Conservation (phyloP, 2,329 filamentous ascomycete genomes). For the Xylogone sp. region DNA sequence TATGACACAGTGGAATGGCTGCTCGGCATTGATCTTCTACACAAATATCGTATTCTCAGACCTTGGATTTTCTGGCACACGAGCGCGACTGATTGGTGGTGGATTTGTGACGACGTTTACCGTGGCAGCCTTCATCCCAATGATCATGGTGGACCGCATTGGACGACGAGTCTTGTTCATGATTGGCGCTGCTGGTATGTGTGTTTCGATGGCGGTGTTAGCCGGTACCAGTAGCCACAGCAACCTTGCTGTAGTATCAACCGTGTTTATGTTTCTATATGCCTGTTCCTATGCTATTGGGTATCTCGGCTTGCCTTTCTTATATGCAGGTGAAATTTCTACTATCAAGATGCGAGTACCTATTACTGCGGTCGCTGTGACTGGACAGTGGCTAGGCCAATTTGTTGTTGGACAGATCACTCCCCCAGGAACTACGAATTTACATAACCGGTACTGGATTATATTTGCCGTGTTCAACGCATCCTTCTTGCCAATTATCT, state of each 20-base stretch:
- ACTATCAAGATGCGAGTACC: constrained; percentile 4
- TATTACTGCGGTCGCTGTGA: constrained; percentile 4
- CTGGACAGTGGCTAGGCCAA: constrained; percentile 10
- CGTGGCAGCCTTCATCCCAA: constrained; percentile 1
- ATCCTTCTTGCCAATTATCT: constrained; percentile 36
- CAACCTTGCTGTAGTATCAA: background rate
- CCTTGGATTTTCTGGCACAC: background rate
- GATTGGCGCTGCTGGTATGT: constrained; percentile 5
- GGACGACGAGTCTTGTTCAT: constrained; percentile 7
- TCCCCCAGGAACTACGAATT: constrained; percentile 5
- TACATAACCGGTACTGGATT: constrained; percentile 9
- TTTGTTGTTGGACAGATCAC: constrained; percentile 11
- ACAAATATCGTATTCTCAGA: constrained; percentile 40
- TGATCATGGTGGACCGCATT: constrained; percentile 4
- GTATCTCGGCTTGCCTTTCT: constrained; percentile 6
- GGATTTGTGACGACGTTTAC: background rate
- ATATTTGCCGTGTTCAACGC: constrained; percentile 7
- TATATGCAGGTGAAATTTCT: constrained; percentile 11
- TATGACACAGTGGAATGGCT: constrained; percentile 41
- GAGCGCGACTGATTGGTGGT: background rate
- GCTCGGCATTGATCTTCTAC: constrained; percentile 35
- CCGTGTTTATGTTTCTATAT: constrained; percentile 6
- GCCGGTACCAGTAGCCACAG: constrained; percentile 1
- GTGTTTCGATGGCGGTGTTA: constrained; percentile 2
- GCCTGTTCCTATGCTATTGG: constrained; percentile 9